Base-by-base conservation (phyloP, 305 asterid genomes). In the Rubia balearica region DNA sequence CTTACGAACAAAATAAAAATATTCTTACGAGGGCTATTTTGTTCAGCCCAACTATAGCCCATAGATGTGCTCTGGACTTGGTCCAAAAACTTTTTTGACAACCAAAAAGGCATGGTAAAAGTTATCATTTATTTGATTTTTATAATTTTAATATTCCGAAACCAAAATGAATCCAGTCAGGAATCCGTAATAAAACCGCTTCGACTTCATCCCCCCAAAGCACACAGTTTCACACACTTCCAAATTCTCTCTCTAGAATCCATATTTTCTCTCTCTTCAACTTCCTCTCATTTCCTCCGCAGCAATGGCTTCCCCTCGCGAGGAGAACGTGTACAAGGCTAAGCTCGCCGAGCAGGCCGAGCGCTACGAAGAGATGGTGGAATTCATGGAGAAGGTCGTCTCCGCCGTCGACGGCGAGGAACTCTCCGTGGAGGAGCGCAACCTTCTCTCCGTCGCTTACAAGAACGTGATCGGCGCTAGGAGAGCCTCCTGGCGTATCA, bases 291-390 rank as follows among this genome's bases (percentile, higher is more conserved):
- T 11, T 36, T 57, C 55, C 43, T 3, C 51, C 2, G 8, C 80
- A n/a, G 2, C 81, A 72, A 90, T 88, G 97, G 89, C 96, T 78
- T 79, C 96, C 45, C 89, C 83, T 38, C 96, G 97, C 66, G 96
- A 90, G 74, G 96, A 90, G 81, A 80, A 76, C 86, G 90, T 90
- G 76, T 90, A 85, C 91, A 82, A 86, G 86, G 95, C 96, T 55
- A 90, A 86, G 82, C 84, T 90, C 5, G 92, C 96, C 40, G 95
- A 90, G 86, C 96, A 90, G 79, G 93, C 96, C 27, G 97, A 90
- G 82, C 89, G 97, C 40, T 90, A 88, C 75, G 96, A 88, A 69
- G 97, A 90, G 81, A 90, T 90, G 97, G 96, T 90, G 3, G 97
- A 88, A 61, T 90, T 82, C 82, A 90, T 90, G 96, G 95, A 90